These are phyloP conservation scores for Microcos paniculata DNA, from an alignment of 345 rosid genomes.

Conservation along the genomic window DNA sequence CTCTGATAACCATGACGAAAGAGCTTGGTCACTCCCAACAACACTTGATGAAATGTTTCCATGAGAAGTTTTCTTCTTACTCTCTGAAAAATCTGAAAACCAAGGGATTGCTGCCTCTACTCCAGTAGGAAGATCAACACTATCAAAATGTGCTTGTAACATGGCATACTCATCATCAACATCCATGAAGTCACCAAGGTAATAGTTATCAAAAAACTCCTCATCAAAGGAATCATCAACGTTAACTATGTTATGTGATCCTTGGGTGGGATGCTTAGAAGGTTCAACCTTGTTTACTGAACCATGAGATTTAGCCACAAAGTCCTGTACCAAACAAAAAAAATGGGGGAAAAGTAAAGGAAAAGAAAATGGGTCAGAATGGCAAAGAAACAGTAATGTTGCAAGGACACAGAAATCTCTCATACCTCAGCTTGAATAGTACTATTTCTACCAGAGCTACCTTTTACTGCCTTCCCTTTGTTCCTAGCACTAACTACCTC, in stretches of 20 bases:
- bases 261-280: slow-evolving; percentile 26
- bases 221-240: slow-evolving; percentile 43
- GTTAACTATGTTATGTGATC: slow-evolving; percentile 34
- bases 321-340: slow-evolving; percentile 33
- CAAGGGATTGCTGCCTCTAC: slow-evolving; percentile 79
- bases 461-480: slow-evolving; percentile 63
- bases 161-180: slow-evolving; percentile 44
- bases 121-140: slow-evolving; percentile 63
- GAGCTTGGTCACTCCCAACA: background rate
- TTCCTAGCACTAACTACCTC: slow-evolving; percentile 35
- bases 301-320: slow-evolving; percentile 20
- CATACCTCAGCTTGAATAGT: slow-evolving; percentile 31
- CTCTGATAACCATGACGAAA: slow-evolving; percentile 13
- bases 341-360: background rate
- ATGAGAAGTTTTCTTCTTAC: slow-evolving; percentile 22
- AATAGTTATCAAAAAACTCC: slow-evolving; percentile 20
- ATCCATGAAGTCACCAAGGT: slow-evolving; percentile 32
- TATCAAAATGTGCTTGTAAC: slow-evolving; percentile 72
- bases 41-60: slow-evolving; percentile 21
- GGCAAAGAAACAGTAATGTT: background rate
- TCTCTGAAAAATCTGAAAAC: slow-evolving; percentile 37
- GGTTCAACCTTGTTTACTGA: slow-evolving; percentile 16
- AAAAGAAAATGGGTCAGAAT: background rate
- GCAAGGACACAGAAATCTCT: slow-evolving; percentile 11
- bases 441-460: slow-evolving; percentile 23